Evolutionary conservation across 306 rosid genomes (phyloP).

Genomic region (Hippophae tibetana): DNA sequence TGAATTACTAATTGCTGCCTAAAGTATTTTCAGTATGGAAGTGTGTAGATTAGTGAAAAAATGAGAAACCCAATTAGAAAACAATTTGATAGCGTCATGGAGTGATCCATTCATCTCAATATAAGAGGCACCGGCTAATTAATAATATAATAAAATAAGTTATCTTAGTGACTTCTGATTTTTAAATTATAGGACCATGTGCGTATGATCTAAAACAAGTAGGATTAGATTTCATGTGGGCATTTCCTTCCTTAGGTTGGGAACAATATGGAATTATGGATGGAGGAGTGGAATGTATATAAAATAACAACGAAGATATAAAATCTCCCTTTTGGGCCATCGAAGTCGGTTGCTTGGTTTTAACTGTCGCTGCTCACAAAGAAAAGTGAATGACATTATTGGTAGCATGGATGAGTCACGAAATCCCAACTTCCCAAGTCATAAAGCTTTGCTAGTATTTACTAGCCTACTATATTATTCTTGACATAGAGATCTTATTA

Average conservation of each 20-base stretch:
- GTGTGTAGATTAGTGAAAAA: constrained; percentile 17
- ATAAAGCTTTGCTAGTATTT: neutral
- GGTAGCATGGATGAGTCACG: constrained; percentile 12
- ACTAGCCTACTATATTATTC: neutral
- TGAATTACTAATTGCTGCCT: constrained; percentile 9
- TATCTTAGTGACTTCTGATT: constrained; percentile 12
- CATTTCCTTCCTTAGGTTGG: constrained; percentile 7
- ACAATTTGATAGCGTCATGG: constrained; percentile 11
- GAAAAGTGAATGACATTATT: constrained; percentile 9
- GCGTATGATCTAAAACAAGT: constrained; percentile 36
- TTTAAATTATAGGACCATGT: constrained; percentile 36
- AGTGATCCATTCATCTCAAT: constrained; percentile 1
- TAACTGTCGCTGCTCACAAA: constrained; percentile 15
- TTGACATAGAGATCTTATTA: no score
- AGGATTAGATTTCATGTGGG: constrained; percentile 53
- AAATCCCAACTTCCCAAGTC: neutral
- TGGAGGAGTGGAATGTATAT: neutral
- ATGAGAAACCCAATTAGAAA: constrained; percentile 16
- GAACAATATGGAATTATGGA: constrained; percentile 15
- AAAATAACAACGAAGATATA: constrained; percentile 8
- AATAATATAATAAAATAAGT: constrained; percentile 4
- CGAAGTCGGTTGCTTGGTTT: constrained; percentile 7
- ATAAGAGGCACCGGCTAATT: constrained; percentile 7
- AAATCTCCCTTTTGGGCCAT: constrained; percentile 17
- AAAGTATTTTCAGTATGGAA: constrained; percentile 1